phyloP scores from a whole-genome alignment of 1,139 yeast species.

The Geotrichum reessii region DNA sequence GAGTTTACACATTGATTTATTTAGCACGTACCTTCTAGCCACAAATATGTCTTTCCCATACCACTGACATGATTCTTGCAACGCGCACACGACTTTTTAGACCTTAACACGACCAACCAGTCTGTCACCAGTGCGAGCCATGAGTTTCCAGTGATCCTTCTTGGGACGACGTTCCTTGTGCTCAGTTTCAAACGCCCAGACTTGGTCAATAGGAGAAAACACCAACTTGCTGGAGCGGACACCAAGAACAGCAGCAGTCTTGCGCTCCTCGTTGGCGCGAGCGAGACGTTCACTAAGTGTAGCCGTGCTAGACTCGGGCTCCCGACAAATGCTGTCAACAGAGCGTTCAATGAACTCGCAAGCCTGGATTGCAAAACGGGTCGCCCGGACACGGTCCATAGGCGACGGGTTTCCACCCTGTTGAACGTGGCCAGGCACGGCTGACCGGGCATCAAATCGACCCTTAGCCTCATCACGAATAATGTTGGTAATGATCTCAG shows the following conservation, averaged over 20 bases:
- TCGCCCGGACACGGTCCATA: slow-evolving; percentile 87
- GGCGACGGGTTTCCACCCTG: slow-evolving; percentile 97
- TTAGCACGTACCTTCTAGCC: no score
- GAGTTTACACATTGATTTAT: no score
- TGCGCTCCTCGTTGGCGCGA: slow-evolving; percentile 28
- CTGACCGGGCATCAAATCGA: slow-evolving; percentile 85
- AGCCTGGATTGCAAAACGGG: slow-evolving; percentile 83
- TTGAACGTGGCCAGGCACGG: slow-evolving; percentile 97
- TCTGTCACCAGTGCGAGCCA: slow-evolving; percentile 75
- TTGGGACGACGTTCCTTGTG: slow-evolving; percentile 79
- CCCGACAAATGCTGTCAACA: no score
- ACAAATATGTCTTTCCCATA: no score
- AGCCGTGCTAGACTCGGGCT: no score
- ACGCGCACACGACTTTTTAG: no score
- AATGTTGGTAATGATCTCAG: slow-evolving; percentile 76
- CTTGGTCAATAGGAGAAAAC: slow-evolving; percentile 64
- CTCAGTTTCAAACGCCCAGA: slow-evolving; percentile 85
- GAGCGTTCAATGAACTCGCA: slow-evolving; percentile 68
- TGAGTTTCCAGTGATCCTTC: slow-evolving; percentile 71
- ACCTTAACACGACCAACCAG: slow-evolving; percentile 61
- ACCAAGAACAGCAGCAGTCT: slow-evolving; percentile 83
- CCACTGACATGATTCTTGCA: no score
- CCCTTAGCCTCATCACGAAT: slow-evolving; percentile 71
- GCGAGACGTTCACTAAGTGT: no score
- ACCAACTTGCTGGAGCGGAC: slow-evolving; percentile 70